Evolutionary conservation across 164 flowering plant genomes (phyloP).

Genomic region (Vitis labrusca): DNA sequence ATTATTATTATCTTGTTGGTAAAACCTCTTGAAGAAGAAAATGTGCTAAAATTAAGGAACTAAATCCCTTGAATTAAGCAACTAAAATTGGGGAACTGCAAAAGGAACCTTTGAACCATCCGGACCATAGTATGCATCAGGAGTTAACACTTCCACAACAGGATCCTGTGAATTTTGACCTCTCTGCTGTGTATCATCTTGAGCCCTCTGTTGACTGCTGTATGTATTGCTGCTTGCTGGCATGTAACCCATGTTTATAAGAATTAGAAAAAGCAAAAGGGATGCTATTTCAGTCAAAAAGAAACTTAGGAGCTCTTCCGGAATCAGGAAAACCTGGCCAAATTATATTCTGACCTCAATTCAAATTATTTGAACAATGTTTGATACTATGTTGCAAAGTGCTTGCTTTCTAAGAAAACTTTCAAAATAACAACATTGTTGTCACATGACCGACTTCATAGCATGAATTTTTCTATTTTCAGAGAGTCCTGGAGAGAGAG

Average conservation of each 20-base stretch:
- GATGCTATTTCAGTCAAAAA: neutral
- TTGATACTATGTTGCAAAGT: too few species aligned
- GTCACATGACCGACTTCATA: too few species aligned
- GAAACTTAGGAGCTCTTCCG: neutral
- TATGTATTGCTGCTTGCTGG: constrained; percentile 40
- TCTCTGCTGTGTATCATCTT: constrained; percentile 41
- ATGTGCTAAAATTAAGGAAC: too few species aligned
- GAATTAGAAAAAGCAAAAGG: constrained; percentile 1
- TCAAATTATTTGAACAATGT: neutral
- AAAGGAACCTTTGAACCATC: constrained; percentile 58
- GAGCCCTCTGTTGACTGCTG: constrained; percentile 25
- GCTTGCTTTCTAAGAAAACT: too few species aligned
- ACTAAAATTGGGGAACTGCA: constrained; percentile 15
- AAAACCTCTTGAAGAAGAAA: too few species aligned
- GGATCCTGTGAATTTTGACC: constrained; percentile 44
- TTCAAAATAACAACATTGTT: too few species aligned
- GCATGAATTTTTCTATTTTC: too few species aligned
- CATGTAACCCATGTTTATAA: constrained; percentile 26
- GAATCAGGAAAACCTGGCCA: neutral
- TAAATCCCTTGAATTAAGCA: too few species aligned
- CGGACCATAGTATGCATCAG: constrained; percentile 56
- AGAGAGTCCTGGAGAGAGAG: too few species aligned
- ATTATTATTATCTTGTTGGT: too few species aligned
- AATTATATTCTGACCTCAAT: neutral
- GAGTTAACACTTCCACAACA: constrained; percentile 72